Percentiles rank a stretch among this genome's conserved stretches.
These are phyloP conservation scores for Colletotrichum graminicola DNA, from an alignment of 2,329 filamentous ascomycete genomes.

Conservation along the genomic window DNA sequence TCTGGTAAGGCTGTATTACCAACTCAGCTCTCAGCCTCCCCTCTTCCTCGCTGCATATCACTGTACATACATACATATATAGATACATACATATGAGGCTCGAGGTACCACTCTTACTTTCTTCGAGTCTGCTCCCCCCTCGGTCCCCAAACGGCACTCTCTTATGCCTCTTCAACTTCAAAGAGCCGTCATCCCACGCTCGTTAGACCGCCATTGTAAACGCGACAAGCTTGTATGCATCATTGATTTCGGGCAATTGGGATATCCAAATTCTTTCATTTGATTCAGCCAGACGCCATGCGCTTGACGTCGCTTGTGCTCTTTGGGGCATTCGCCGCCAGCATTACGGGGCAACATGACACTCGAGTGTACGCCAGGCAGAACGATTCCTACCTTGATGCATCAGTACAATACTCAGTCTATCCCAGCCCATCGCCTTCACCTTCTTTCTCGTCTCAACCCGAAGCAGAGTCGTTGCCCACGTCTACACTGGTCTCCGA, in stretches of 20 bases:
- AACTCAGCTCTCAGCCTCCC: constrained; percentile 35
- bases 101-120: constrained; percentile 28
- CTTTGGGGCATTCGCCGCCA: constrained; percentile 26
- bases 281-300: constrained; percentile 20
- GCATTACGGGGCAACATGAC: constrained; percentile 25
- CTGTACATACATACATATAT: constrained; percentile 37
- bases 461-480: background rate
- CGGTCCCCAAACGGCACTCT: constrained; percentile 17
- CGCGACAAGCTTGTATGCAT: constrained; percentile 19
- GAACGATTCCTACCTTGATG: constrained; percentile 18
- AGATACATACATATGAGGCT: constrained; percentile 33
- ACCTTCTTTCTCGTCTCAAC: background rate
- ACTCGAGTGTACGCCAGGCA: constrained; percentile 21
- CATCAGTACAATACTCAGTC: constrained; percentile 3
- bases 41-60: constrained; percentile 16
- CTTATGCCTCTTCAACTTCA: constrained; percentile 20
- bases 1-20: constrained; percentile 35
- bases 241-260: constrained; percentile 19
- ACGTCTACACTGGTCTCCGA: constrained; percentile 1
- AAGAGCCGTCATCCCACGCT: constrained; percentile 33
- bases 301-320: constrained; percentile 23
- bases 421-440: constrained; percentile 3
- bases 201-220: constrained; percentile 24
- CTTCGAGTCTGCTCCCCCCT: constrained; percentile 27
- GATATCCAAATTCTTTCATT: constrained; percentile 24